Evolutionary conservation across 202 grass and related monocot species (phyloP), one percentile per base, ranked within the genome.

Genomic region (Zoysia matrella): DNA sequence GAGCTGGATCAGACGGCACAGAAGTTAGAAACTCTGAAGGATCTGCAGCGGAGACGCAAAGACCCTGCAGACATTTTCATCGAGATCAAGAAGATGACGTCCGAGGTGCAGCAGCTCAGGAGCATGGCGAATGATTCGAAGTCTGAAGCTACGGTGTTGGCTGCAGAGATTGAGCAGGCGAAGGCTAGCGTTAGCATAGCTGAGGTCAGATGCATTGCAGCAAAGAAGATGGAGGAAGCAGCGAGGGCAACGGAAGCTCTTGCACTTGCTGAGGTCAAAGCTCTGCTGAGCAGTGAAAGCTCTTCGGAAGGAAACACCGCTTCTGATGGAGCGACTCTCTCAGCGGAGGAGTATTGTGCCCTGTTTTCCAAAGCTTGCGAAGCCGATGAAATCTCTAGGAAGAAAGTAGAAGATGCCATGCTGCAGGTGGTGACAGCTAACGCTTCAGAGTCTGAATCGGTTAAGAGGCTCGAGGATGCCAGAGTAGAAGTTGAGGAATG

Each of bases 201-300:
- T 41, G 91, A 97, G 67, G 60, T 92, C 58, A 90, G 85, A 62
- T 85, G 77, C n/a, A 53, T 87, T 58, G 87, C 84, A 43, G 89
- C 89, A 49, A 92, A 81, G 73, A 94, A 97, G 79, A 90, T 92
- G 82, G 86, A 94, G 81, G 91, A 92, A 80, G 91, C 91, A 48
- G 85, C 91, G 10, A 94, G 78, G 79, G 82, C 83, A 64, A 87
- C 89, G 45, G 91, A 92, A 82, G 79, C 87, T 72, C 36, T 94
- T 79, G 89, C 94, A 64, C 90, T 97, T 75, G 82, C 76, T 45
- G 91, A 94, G 66, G 90, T 94, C 52, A 97, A 92, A 82, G 82
- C 89, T 72, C 52, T 97, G 56, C 41, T 85, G 8, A 86, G 85
- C 72, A 90, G 65, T 75, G 66, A 83, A 64, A 86, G 39, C 77